These are phyloP conservation scores for Nannizzia gypsea DNA, from an alignment of 2,329 filamentous ascomycete species.

Conservation along the genomic window DNA sequence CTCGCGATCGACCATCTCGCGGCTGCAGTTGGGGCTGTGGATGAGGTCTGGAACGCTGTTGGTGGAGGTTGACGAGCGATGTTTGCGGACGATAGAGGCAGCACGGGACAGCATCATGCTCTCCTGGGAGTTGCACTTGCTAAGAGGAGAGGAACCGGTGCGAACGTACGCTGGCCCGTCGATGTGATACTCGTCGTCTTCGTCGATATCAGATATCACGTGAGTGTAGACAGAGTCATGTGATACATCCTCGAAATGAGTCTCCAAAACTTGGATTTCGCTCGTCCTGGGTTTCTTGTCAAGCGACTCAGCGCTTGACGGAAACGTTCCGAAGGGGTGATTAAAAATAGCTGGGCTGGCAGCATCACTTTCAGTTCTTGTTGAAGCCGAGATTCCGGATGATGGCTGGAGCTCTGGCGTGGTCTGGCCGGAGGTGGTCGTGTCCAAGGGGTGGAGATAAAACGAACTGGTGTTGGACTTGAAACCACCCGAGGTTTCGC, in stretches of 20 bases:
- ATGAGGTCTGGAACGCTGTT: slow-evolving; percentile 36
- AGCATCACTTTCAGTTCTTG: not conserved
- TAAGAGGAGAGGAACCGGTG: slow-evolving; percentile 41
- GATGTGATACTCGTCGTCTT: slow-evolving; percentile 33
- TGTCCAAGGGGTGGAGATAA: slow-evolving; percentile 3
- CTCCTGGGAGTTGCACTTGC: slow-evolving; percentile 47
- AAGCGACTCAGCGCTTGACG: slow-evolving; percentile 3
- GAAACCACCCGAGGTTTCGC: not conserved
- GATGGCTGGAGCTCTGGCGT: slow-evolving; percentile 1
- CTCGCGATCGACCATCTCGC: slow-evolving; percentile 22
- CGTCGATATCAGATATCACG: slow-evolving; percentile 34
- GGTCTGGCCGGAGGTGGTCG: not conserved
- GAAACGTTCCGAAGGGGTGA: slow-evolving; percentile 6
- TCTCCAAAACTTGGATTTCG: slow-evolving; percentile 22
- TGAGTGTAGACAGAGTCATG: slow-evolving; percentile 28
- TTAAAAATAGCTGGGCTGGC: slow-evolving; percentile 3
- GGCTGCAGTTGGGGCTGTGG: slow-evolving; percentile 30
- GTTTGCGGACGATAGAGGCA: slow-evolving; percentile 36
- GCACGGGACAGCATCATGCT: slow-evolving; percentile 43
- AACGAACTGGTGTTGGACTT: not conserved
- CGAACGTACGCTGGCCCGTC: slow-evolving; percentile 30
- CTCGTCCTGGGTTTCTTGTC: slow-evolving; percentile 19
- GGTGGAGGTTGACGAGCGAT: slow-evolving; percentile 37
- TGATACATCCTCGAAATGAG: slow-evolving; percentile 24
- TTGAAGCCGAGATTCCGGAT: not conserved